phyloP scores from a whole-genome alignment of 306 rosid genomes.

The Rosa lucieae region DNA sequence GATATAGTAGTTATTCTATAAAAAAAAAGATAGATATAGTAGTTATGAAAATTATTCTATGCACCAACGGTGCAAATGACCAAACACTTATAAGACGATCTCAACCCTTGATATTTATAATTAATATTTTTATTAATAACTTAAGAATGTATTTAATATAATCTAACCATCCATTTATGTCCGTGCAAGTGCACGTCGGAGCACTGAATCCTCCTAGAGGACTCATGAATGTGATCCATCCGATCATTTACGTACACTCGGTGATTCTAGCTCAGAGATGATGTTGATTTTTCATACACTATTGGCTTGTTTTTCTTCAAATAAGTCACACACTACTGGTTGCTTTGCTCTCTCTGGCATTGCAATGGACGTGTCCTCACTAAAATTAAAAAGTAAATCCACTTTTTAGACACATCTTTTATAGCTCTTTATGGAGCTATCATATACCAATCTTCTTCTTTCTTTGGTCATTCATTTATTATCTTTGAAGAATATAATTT shows the following conservation, averaged over 20 bases:
- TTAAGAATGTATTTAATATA: too few species aligned
- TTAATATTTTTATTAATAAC: too few species aligned
- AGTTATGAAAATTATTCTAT: too few species aligned
- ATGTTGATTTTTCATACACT: neutral
- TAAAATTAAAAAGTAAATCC: neutral
- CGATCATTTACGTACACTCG: neutral
- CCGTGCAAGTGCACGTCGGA: too few species aligned
- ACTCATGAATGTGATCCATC: neutral
- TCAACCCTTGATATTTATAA: too few species aligned
- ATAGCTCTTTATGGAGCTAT: neutral
- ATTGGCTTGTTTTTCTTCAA: neutral
- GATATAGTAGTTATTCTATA: neutral
- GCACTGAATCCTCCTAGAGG: neutral
- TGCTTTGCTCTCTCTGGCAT: neutral
- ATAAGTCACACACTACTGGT: neutral
- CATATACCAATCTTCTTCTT: neutral
- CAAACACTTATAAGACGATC: too few species aligned
- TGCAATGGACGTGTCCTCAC: neutral
- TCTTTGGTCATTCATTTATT: neutral
- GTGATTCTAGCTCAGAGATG: neutral
- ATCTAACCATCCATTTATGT: too few species aligned
- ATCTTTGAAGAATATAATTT: neutral
- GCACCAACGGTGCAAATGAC: too few species aligned
- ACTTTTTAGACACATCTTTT: neutral
- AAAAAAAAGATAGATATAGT: neutral